Evolutionary conservation across 1,284 basidiomycete species (phyloP).

Genomic region (Ustilago lituana): DNA sequence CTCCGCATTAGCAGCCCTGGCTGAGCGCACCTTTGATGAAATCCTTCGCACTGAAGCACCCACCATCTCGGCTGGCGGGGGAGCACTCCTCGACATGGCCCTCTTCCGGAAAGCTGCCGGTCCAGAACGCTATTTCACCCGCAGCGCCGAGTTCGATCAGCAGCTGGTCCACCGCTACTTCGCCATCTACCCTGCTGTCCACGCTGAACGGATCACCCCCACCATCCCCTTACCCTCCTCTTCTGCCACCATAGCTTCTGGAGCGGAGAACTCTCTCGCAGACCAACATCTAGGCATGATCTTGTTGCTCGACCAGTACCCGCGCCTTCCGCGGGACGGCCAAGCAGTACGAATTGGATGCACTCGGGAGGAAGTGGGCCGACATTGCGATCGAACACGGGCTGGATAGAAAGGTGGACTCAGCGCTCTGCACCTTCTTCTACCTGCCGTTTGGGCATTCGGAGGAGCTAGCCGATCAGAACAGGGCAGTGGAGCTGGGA

Average conservation of each 20-base stretch:
- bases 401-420: constrained; percentile 14
- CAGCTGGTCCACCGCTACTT: constrained; percentile 30
- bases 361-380: constrained; percentile 29
- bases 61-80: constrained; percentile 16
- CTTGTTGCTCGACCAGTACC: constrained; percentile 39
- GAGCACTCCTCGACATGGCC: constrained; percentile 30
- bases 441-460: constrained; percentile 37
- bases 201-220: constrained; percentile 19
- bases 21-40: constrained; percentile 25
- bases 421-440: constrained; percentile 17
- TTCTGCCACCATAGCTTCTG: neutral
- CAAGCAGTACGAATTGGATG: constrained; percentile 29
- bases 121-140: constrained; percentile 29
- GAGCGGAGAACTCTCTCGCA: neutral
- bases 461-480: constrained; percentile 32
- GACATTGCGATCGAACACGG: constrained; percentile 21
- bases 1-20: constrained; percentile 6
- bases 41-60: constrained; percentile 25
- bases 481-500: constrained; percentile 23
- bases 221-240: neutral
- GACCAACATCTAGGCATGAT: constrained; percentile 41
- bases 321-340: constrained; percentile 26
- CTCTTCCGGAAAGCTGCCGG: constrained; percentile 40
- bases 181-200: constrained; percentile 17
- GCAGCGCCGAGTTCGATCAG: constrained; percentile 24